Conservation (phyloP, 257 asterid species). For the Penstemon newberryi region DNA sequence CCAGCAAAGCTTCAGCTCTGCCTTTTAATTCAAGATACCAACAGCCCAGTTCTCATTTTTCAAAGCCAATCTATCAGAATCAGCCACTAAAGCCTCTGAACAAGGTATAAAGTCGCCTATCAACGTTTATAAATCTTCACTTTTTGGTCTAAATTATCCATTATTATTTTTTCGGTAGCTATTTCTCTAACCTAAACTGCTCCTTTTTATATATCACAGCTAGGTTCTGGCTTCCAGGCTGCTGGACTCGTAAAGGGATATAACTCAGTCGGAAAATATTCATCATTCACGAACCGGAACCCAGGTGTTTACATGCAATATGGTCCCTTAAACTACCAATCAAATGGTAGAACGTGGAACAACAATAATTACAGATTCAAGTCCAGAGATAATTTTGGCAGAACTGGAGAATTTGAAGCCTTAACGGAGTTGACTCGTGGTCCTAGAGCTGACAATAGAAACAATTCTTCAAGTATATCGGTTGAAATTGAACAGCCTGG, state of each 20-base stretch:
- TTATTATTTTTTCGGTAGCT: neutral
- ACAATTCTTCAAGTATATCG: constrained; percentile 30
- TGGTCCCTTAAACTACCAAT: constrained; percentile 44
- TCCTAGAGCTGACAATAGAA: constrained; percentile 58
- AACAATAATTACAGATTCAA: constrained; percentile 47
- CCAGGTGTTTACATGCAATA: constrained; percentile 43
- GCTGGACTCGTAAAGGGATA: constrained; percentile 42
- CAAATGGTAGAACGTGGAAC: constrained; percentile 50
- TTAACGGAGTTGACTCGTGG: constrained; percentile 72
- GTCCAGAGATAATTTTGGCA: constrained; percentile 44
- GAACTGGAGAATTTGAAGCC: constrained; percentile 52
- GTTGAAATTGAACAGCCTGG: constrained; percentile 46
- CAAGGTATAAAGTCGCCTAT: constrained; percentile 43
- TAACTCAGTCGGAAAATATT: constrained; percentile 46
- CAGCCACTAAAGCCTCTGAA: constrained; percentile 49
- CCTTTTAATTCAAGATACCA: constrained; percentile 46
- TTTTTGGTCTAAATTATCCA: neutral
- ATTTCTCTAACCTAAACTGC: no score
- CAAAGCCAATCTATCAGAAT: constrained; percentile 50
- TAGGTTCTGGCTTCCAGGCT: constrained; percentile 54
- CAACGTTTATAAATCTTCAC: neutral
- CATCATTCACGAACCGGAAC: constrained; percentile 43
- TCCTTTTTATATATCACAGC: constrained; percentile 36
- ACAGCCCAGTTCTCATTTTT: constrained; percentile 36
- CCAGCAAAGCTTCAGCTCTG: constrained; percentile 35